Evolutionary conservation across 2,329 filamentous ascomycete species (phyloP).

Genomic region (Ascochyta fabae): DNA sequence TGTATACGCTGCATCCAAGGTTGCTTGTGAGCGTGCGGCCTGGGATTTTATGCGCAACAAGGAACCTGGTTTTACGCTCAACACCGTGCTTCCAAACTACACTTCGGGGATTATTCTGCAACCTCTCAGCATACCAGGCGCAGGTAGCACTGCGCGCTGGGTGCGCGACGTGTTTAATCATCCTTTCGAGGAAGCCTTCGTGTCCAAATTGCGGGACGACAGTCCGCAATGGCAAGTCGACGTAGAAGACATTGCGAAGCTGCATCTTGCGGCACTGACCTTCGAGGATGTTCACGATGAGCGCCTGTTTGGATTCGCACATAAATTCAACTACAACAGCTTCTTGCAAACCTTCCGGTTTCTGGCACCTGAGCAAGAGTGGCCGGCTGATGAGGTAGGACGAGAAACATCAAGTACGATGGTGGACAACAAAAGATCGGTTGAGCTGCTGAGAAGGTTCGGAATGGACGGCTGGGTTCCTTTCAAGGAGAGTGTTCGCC

Average conservation of each 20-base stretch:
- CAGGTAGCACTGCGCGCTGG: constrained; percentile 18
- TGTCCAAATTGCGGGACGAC: constrained; percentile 1
- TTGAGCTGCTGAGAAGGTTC: constrained; percentile 1
- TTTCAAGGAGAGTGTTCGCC: neutral
- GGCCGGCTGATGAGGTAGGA: neutral
- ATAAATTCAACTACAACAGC: constrained; percentile 54
- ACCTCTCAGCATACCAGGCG: constrained; percentile 24
- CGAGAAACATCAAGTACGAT: neutral
- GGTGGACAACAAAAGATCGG: neutral
- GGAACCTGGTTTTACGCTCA: constrained; percentile 51
- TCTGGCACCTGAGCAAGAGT: neutral
- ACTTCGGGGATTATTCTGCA: constrained; percentile 28
- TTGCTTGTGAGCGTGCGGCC: constrained; percentile 51
- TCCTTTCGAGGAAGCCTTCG: neutral
- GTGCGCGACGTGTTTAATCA: constrained; percentile 1
- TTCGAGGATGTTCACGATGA: constrained; percentile 53
- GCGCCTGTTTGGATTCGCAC: constrained; percentile 59
- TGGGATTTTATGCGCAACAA: constrained; percentile 54
- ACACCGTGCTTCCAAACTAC: constrained; percentile 41
- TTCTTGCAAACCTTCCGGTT: constrained; percentile 46
- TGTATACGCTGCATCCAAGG: constrained; percentile 55
- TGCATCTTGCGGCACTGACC: constrained; percentile 59
- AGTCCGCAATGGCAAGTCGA: constrained; percentile 54
- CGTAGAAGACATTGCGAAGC: constrained; percentile 56
- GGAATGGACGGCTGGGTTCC: neutral